Percentiles rank a stretch among this genome's conserved stretches.
Conservation (phyloP, 106 monocot species). For the Dactylorhiza incarnata region DNA sequence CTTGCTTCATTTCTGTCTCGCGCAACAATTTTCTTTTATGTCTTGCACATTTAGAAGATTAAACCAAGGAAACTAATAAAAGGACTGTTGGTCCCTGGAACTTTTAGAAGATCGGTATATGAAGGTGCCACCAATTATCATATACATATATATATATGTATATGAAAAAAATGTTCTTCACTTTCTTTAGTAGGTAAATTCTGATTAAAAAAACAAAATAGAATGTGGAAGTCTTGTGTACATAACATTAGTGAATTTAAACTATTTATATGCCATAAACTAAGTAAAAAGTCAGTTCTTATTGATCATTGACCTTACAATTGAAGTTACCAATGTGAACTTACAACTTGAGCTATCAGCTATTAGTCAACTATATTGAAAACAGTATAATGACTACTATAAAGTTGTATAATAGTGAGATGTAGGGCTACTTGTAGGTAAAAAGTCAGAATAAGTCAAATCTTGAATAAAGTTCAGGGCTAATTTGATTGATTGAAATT, state of each 20-base stretch:
- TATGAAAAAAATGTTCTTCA: not conserved
- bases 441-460: not conserved
- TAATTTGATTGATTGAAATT: too few relatives aligned
- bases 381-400: not conserved
- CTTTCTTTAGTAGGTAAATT: not conserved
- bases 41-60: not conserved
- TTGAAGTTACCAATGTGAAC: not conserved
- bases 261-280: not conserved
- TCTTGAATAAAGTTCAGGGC: not conserved
- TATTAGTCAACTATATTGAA: not conserved
- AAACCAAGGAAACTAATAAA: not conserved
- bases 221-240: not conserved
- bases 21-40: not conserved
- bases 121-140: not conserved
- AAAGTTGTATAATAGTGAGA: not conserved
- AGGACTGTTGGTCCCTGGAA: not conserved
- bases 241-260: not conserved
- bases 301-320: not conserved
- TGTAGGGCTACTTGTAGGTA: not conserved
- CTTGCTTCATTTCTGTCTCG: not conserved
- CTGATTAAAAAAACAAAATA: not conserved
- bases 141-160: not conserved
- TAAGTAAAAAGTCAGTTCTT: not conserved
- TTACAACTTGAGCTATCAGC: not conserved
- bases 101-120: not conserved